These are phyloP conservation scores for Trichosanthes cucumerina DNA, from an alignment of 306 rosid species.

Conservation along the genomic window DNA sequence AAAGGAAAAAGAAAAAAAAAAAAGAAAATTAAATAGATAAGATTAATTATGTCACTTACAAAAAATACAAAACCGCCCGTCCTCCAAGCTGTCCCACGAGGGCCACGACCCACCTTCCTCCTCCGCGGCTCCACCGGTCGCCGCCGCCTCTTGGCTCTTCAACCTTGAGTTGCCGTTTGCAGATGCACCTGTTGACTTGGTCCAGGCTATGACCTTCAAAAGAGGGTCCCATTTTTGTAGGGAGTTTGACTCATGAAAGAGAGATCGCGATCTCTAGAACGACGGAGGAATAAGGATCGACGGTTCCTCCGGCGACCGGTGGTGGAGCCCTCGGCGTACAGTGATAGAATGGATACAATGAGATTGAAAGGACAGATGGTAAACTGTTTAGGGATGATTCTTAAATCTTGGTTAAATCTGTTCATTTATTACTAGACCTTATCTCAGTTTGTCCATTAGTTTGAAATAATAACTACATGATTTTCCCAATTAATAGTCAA, in stretches of 20 bases:
- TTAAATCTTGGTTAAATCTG: neutral
- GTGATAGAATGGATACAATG: neutral
- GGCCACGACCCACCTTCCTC: neutral
- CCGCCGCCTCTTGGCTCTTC: neutral
- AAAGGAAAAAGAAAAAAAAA: too few species aligned
- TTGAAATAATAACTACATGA: neutral
- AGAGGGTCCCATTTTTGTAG: neutral
- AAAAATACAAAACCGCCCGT: neutral
- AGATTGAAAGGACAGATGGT: neutral
- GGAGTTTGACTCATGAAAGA: neutral
- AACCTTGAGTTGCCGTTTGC: neutral
- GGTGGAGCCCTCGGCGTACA: constrained; percentile 3
- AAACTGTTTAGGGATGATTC: neutral
- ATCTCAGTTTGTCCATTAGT: neutral
- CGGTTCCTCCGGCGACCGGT: neutral
- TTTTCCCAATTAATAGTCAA: neutral
- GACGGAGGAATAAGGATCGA: neutral
- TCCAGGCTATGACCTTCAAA: neutral
- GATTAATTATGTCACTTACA: neutral
- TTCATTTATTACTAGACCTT: neutral
- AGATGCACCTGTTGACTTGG: neutral
- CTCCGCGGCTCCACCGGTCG: neutral
- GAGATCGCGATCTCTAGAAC: neutral
- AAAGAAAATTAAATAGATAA: neutral
- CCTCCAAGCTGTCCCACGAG: neutral